phyloP scores from a whole-genome alignment of 371 early-diverging fungal genomes.

The Edhazardia aedis region DNA sequence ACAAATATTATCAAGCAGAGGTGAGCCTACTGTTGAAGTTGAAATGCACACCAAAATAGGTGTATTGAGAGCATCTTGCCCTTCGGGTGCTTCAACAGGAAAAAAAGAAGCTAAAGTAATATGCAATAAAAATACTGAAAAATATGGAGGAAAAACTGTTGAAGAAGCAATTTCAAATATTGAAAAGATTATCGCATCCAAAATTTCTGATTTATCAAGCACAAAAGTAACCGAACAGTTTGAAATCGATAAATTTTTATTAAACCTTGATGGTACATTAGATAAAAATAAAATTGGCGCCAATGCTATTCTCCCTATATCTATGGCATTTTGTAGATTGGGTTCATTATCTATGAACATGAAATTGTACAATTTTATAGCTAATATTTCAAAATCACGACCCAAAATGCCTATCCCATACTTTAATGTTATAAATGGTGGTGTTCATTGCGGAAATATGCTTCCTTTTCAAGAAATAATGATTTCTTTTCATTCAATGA shows the following conservation, averaged over 20 bases:
- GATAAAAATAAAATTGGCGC: slow-evolving; percentile 72
- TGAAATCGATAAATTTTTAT: slow-evolving; percentile 66
- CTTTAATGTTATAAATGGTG: slow-evolving; percentile 97
- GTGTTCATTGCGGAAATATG: slow-evolving; percentile 90
- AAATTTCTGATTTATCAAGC: slow-evolving; percentile 52
- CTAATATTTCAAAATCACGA: slow-evolving; percentile 53
- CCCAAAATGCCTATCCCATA: slow-evolving; percentile 73
- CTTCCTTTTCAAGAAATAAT: slow-evolving; percentile 97
- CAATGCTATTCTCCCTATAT: slow-evolving; percentile 87
- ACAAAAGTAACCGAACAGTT: slow-evolving; percentile 59
- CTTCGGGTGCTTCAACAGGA: slow-evolving; percentile 92
- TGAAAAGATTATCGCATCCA: slow-evolving; percentile 60
- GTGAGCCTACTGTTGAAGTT: slow-evolving; percentile 92
- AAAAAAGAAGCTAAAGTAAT: slow-evolving; percentile 87
- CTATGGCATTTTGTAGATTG: slow-evolving; percentile 73
- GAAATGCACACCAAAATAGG: slow-evolving; percentile 69
- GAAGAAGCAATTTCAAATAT: slow-evolving; percentile 69
- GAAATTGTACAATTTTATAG: slow-evolving; percentile 68
- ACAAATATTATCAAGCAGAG: slow-evolving; percentile 90
- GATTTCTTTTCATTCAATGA: slow-evolving; percentile 50
- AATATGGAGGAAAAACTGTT: slow-evolving; percentile 81
- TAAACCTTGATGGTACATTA: slow-evolving; percentile 67
- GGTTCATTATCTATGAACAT: slow-evolving; percentile 69
- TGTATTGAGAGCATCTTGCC: slow-evolving; percentile 76
- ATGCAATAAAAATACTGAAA: slow-evolving; percentile 59